Conservation (phyloP, 1,284 basidiomycete species). For the Ganoderma lingzhi region DNA sequence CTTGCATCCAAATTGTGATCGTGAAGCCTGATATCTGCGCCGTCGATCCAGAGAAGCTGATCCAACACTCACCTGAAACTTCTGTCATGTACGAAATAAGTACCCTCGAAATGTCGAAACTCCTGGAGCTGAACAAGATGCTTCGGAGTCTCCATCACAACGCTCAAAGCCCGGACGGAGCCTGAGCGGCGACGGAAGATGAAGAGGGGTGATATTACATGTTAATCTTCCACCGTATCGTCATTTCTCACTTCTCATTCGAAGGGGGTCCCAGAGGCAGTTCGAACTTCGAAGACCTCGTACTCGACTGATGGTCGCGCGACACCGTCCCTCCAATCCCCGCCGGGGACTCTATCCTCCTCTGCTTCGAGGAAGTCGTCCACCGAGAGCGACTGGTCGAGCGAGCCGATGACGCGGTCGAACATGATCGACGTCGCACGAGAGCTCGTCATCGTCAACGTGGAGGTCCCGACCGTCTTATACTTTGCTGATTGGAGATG, state of each 20-base stretch:
- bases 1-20: background rate
- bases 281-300: background rate
- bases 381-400: background rate
- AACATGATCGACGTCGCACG: background rate
- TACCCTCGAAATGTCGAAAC: no score
- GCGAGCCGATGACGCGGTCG: constrained; percentile 2
- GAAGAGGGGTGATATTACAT: background rate
- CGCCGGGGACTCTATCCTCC: background rate
- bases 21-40: background rate
- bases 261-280: no score
- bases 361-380: background rate
- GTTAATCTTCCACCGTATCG: no score
- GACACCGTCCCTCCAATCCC: background rate
- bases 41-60: background rate
- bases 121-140: background rate
- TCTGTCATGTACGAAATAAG: background rate
- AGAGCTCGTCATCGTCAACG: background rate
- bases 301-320: background rate
- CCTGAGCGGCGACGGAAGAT: no score
- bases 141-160: background rate
- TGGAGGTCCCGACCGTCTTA: background rate
- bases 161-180: background rate
- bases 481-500: background rate
- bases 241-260: no score
- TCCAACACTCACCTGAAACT: background rate